Percentiles rank a stretch among this genome's conserved stretches.
phyloP scores from a whole-genome alignment of 495 filamentous ascomycete species.

The Amniculicola lignicola region DNA sequence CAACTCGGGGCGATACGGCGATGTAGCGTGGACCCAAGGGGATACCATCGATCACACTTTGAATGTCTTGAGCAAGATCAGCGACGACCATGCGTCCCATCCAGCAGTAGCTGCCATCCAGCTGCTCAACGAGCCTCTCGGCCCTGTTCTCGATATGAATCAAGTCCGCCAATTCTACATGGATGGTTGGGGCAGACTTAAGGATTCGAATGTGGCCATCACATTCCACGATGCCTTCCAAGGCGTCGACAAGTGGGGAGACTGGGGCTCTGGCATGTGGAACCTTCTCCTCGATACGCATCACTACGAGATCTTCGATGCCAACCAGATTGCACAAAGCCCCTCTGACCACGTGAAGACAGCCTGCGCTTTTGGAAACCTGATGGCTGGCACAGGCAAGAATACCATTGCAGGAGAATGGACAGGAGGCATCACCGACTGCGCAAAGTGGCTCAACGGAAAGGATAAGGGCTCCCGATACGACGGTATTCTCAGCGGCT shows the following conservation, averaged over 20 bases:
- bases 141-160: slow-evolving; percentile 38
- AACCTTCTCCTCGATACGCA: slow-evolving; percentile 43
- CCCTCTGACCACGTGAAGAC: slow-evolving; percentile 36
- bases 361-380: slow-evolving; percentile 40
- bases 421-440: slow-evolving; percentile 56
- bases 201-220: slow-evolving; percentile 39
- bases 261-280: slow-evolving; percentile 43
- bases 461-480: slow-evolving; percentile 43
- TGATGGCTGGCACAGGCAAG: slow-evolving; percentile 43
- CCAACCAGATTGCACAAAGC: slow-evolving; percentile 31
- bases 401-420: slow-evolving; percentile 71
- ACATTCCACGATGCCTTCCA: slow-evolving; percentile 46
- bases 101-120: slow-evolving; percentile 43
- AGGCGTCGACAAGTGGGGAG: slow-evolving; percentile 40
- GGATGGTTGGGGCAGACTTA: slow-evolving; percentile 44
- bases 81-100: slow-evolving; percentile 40
- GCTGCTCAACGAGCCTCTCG: slow-evolving; percentile 45
- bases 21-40: slow-evolving; percentile 42
- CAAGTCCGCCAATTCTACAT: slow-evolving; percentile 43
- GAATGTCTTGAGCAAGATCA: slow-evolving; percentile 42
- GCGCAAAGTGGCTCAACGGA: slow-evolving; percentile 51
- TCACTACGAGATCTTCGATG: slow-evolving; percentile 46
- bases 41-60: slow-evolving; percentile 40
- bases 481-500: slow-evolving; percentile 58
- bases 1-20: slow-evolving; percentile 39